Base-by-base conservation (phyloP, 2,329 filamentous ascomycete genomes). In the Ophiostoma australiae region DNA sequence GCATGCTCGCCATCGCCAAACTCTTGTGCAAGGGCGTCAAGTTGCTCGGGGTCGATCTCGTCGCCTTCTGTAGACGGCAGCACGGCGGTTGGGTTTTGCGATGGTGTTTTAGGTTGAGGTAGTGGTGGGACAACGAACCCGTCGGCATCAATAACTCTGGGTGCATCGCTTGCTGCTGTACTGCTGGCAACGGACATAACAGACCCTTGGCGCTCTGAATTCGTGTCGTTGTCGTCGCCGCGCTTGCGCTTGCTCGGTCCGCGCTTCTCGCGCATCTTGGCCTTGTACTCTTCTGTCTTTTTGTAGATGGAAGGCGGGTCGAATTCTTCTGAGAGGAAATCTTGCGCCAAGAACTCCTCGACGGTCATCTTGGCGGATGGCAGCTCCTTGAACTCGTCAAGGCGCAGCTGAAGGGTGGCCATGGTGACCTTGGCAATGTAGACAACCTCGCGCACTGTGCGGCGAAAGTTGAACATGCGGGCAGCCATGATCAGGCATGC, bases 391-490 rank as follows among this genome's bases (percentile, higher is more conserved):
- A 98, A 99, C 78, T 99, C 95, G 74, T 94, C 90, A 11, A 99
- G 83, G 73, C 95, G 93, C 78, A 94, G 92, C 77, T 93, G 91
- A 72, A 99, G 93, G 8, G 95, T 99, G 73, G 93, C 87, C 74
- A 96, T 96, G 61, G 94, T 96, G 69, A 98, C 94, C 78, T 97
- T 98, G 78, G 97, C 94, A 52, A 97, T 92, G 78, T 97, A 98
- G n/a, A 98, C 94, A 10, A 99, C 91, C 80, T 99, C 95, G 39
- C 93, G 88, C 15, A 97, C 89, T 0, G 93, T 97, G 23, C 95
- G 90, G 65, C 94, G 91, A 78, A 96, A 99, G 80, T 98, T 98
- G 85, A 97, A 97, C 91, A 98, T 98, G 69, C 95, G 91, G 10
- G 95, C 94, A 7, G 95, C 95, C 79, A 99, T 90, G 73, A 99